Conservation (phyloP, 768 basidiomycete genomes). For the Boletus coccyginus region DNA sequence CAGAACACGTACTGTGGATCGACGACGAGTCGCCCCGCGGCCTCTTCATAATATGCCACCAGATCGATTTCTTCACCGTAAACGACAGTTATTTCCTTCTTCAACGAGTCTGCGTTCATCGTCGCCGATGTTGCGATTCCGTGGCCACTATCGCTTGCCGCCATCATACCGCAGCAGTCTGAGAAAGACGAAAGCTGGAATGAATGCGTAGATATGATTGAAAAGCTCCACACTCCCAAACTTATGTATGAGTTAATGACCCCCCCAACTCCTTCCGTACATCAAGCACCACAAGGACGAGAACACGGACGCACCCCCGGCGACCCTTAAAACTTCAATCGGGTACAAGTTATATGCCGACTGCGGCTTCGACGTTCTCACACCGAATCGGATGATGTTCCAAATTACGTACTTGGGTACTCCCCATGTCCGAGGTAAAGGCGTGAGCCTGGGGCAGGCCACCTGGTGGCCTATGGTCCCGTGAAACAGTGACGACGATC, state of each 20-base stretch:
- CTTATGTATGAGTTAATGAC: background rate
- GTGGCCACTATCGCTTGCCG: background rate
- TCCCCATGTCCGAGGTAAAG: too few species aligned
- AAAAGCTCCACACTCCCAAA: background rate
- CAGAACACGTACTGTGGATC: slow-evolving; percentile 50
- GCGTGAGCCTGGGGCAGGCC: too few species aligned
- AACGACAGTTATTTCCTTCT: background rate
- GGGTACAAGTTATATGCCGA: too few species aligned
- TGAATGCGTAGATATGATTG: background rate
- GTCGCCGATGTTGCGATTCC: background rate
- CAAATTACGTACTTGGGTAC: too few species aligned
- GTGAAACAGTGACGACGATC: too few species aligned
- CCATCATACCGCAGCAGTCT: background rate
- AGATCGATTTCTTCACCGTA: slow-evolving; percentile 30
- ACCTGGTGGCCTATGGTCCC: too few species aligned
- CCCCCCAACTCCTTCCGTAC: background rate
- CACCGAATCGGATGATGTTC: too few species aligned
- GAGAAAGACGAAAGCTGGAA: background rate
- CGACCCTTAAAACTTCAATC: too few species aligned
- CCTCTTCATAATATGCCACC: slow-evolving; percentile 46
- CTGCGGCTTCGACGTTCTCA: too few species aligned
- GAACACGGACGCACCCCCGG: background rate
- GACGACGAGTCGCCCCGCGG: slow-evolving; percentile 58
- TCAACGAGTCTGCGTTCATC: slow-evolving; percentile 1
- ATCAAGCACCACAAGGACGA: background rate